Evolutionary conservation across 2,329 filamentous ascomycete genomes (phyloP).

Genomic region (Paracamarosporium sp.): DNA sequence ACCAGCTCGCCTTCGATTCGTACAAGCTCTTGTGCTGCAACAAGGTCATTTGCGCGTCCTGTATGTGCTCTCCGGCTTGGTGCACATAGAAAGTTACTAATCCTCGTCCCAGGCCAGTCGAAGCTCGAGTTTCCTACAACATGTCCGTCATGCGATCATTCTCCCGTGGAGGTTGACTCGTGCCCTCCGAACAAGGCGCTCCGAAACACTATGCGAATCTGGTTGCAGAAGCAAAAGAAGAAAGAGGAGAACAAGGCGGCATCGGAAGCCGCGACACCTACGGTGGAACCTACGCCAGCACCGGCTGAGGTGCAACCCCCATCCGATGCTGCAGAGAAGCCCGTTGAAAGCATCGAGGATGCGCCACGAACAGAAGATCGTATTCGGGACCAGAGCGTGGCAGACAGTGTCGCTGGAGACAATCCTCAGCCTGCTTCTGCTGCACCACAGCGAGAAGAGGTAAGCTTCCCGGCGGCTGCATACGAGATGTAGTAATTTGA

Average conservation of each 20-base stretch:
- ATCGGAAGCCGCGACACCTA: constrained; percentile 35
- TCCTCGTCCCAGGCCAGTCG: constrained; percentile 29
- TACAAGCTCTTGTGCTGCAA: constrained; percentile 95
- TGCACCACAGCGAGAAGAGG: constrained; percentile 19
- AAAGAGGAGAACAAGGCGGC: constrained; percentile 46
- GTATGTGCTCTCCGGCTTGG: constrained; percentile 61
- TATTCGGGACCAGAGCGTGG: background rate
- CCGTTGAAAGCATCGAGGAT: constrained; percentile 39
- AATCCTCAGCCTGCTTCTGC: background rate
- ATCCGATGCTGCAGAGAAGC: constrained; percentile 30
- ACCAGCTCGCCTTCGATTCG: constrained; percentile 86
- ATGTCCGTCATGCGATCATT: constrained; percentile 93
- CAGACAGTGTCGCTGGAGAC: background rate
- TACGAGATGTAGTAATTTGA: constrained; percentile 10
- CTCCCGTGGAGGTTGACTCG: constrained; percentile 82
- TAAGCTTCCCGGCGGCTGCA: constrained; percentile 22
- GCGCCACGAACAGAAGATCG: background rate
- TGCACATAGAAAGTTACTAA: constrained; percentile 9
- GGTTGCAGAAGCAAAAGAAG: constrained; percentile 87
- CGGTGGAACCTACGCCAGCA: constrained; percentile 25
- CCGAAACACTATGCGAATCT: constrained; percentile 91
- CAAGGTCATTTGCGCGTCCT: constrained; percentile 89
- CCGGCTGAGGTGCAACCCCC: constrained; percentile 27
- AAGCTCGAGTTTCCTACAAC: constrained; percentile 71
- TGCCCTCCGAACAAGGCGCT: constrained; percentile 89